phyloP scores from a whole-genome alignment of 805 yeast species.

The Metschnikowia lachancei region DNA sequence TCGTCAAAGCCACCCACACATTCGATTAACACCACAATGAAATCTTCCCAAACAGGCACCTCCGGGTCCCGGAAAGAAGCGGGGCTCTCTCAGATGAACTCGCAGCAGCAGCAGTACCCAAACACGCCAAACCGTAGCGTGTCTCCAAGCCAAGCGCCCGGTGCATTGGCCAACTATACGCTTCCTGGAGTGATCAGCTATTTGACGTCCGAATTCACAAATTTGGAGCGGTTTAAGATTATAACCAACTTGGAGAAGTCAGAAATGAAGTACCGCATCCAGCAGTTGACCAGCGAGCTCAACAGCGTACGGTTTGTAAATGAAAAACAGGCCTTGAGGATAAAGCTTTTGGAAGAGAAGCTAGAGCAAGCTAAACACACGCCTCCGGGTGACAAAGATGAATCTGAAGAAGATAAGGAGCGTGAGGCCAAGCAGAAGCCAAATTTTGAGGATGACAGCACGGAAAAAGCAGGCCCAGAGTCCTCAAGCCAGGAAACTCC shows the following conservation, averaged over 20 bases:
- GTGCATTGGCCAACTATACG: conserved; percentile 38
- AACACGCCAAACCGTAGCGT: background rate
- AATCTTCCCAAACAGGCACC: conserved; percentile 1
- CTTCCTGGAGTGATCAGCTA: conserved; percentile 61
- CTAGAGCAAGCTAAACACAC: conserved; percentile 1
- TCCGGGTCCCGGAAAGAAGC: conserved; percentile 3
- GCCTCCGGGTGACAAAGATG: background rate
- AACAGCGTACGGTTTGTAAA: conserved; percentile 43
- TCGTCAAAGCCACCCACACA: background rate
- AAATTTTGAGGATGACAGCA: too few relatives aligned
- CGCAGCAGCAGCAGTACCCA: conserved; percentile 1
- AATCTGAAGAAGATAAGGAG: background rate
- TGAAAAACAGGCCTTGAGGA: conserved; percentile 39
- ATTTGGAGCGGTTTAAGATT: conserved; percentile 41
- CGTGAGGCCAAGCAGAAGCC: too few relatives aligned
- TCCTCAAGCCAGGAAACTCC: too few relatives aligned
- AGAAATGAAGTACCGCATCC: conserved; percentile 49
- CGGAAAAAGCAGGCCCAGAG: too few relatives aligned
- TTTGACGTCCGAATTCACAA: conserved; percentile 56
- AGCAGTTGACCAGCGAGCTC: conserved; percentile 52
- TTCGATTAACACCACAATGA: background rate
- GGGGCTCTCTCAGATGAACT: background rate
- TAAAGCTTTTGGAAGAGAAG: conserved; percentile 37
- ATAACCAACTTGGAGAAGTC: conserved; percentile 52
- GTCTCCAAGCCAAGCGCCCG: conserved; percentile 2